Conservation (phyloP, 2,329 filamentous ascomycete genomes). For the Daldinia eschscholtzii region DNA sequence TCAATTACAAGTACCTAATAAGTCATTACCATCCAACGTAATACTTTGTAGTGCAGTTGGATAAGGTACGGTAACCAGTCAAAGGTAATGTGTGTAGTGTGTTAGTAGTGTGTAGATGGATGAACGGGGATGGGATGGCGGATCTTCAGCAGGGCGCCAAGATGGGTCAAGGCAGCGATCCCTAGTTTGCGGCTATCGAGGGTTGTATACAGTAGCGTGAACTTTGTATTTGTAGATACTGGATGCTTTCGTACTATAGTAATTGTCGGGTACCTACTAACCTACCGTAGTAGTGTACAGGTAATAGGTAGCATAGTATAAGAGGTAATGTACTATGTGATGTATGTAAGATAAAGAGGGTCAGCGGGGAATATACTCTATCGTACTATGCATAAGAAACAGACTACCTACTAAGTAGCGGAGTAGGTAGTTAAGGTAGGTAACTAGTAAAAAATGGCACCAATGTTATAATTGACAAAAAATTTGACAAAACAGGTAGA, state of each 20-base stretch:
- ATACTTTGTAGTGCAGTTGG: not conserved
- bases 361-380: constrained; percentile 6
- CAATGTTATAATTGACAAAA: not conserved
- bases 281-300: too few relatives aligned
- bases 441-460: not conserved
- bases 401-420: too few relatives aligned
- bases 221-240: not conserved
- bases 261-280: too few relatives aligned
- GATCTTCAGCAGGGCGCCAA: constrained; percentile 41
- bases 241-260: too few relatives aligned
- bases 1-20: not conserved
- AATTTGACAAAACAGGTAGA: not conserved
- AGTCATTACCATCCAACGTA: not conserved
- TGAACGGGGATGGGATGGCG: constrained; percentile 24
- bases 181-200: constrained; percentile 33
- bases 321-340: not conserved
- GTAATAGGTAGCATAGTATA: too few relatives aligned
- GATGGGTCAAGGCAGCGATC: constrained; percentile 31
- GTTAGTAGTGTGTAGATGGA: constrained; percentile 5
- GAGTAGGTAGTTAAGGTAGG: too few relatives aligned
- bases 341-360: constrained; percentile 9
- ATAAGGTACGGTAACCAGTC: not conserved
- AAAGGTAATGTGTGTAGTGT: constrained; percentile 2
- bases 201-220: constrained; percentile 20
- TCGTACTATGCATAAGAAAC: not conserved